Evolutionary conservation across 2,329 filamentous ascomycete genomes (phyloP).

Genomic region (Rutstroemia sydowiana): DNA sequence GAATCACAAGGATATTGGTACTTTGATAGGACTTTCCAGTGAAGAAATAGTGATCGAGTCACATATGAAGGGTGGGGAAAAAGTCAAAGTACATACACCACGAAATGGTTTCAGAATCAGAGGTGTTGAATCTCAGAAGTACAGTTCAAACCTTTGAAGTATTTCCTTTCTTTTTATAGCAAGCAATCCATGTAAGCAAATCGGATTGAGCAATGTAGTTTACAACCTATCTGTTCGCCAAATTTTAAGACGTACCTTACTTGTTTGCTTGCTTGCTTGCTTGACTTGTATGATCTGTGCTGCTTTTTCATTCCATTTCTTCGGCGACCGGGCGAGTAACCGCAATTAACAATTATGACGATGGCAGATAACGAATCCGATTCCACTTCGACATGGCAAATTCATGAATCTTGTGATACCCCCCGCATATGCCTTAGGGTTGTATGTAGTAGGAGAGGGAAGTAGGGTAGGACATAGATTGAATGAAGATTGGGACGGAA

Average conservation of each 20-base stretch:
- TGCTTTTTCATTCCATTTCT: no score
- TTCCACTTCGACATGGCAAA: no score
- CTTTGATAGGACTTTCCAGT: slow-evolving; percentile 42
- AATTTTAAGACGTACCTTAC: no score
- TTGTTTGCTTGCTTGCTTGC: no score
- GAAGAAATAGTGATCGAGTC: slow-evolving; percentile 54
- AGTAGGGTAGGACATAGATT: background rate
- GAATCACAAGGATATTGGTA: slow-evolving; percentile 50
- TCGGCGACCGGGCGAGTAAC: no score
- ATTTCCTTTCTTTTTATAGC: background rate
- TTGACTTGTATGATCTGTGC: no score
- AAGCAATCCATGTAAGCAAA: background rate
- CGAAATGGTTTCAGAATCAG: slow-evolving; percentile 49
- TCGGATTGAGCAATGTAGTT: no score
- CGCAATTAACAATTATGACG: no score
- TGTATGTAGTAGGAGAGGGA: background rate
- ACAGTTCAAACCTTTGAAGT: slow-evolving; percentile 11
- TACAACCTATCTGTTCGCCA: no score
- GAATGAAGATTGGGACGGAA: background rate
- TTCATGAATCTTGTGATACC: no score
- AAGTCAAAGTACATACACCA: slow-evolving; percentile 53
- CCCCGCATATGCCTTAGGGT: background rate
- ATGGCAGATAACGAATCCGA: no score
- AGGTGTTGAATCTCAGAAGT: slow-evolving; percentile 1
- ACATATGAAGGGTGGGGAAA: slow-evolving; percentile 33